phyloP scores from a whole-genome alignment of 2,329 filamentous ascomycete genomes.

The Mycocentrospora acerina region DNA sequence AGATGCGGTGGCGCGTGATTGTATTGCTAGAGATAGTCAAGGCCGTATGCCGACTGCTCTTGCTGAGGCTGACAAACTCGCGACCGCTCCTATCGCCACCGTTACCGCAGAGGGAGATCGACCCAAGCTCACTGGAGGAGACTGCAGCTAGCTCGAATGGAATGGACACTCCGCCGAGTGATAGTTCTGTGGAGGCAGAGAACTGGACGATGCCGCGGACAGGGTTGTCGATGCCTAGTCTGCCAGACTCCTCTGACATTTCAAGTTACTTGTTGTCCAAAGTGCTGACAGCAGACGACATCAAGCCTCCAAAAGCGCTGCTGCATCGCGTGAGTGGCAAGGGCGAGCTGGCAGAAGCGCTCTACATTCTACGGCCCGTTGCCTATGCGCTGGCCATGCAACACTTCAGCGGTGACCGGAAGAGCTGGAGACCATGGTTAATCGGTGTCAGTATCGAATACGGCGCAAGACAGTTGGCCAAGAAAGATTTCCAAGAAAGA shows the following conservation, averaged over 20 bases:
- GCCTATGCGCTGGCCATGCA: slow-evolving; percentile 84
- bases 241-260: slow-evolving; percentile 81
- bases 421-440: slow-evolving; percentile 89
- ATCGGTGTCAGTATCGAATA: slow-evolving; percentile 83
- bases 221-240: slow-evolving; percentile 76
- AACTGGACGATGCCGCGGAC: slow-evolving; percentile 93
- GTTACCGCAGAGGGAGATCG: slow-evolving; percentile 80
- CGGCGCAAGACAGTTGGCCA: slow-evolving; percentile 80
- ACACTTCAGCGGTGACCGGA: slow-evolving; percentile 68
- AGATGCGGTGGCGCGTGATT: slow-evolving; percentile 80
- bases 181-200: slow-evolving; percentile 46
- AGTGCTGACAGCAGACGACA: slow-evolving; percentile 92
- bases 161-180: slow-evolving; percentile 49
- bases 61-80: slow-evolving; percentile 80
- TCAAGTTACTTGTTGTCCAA: slow-evolving; percentile 84
- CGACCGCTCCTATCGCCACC: slow-evolving; percentile 80
- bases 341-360: slow-evolving; percentile 81
- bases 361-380: slow-evolving; percentile 88
- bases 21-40: slow-evolving; percentile 84
- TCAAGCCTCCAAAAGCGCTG: slow-evolving; percentile 85
- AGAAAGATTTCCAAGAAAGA: slow-evolving; percentile 63
- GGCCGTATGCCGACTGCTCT: slow-evolving; percentile 76
- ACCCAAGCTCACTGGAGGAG: slow-evolving; percentile 63
- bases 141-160: slow-evolving; percentile 48
- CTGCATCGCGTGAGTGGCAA: slow-evolving; percentile 74